Conservation (phyloP, 345 rosid genomes). For the Bruguiera gymnorhiza region DNA sequence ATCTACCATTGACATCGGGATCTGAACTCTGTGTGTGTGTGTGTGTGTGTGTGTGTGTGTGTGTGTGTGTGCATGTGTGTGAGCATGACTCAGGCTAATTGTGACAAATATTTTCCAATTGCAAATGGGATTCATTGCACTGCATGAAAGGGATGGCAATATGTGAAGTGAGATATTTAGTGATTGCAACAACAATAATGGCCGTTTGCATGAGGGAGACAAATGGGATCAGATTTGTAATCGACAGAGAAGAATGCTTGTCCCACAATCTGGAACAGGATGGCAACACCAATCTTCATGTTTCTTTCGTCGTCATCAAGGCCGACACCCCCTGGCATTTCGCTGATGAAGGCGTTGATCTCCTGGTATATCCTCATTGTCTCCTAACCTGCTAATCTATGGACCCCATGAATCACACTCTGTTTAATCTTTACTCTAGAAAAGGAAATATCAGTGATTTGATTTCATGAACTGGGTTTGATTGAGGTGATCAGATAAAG, state of each 20-base stretch:
- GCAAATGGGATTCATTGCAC: too few relatives aligned
- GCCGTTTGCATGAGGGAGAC: not conserved
- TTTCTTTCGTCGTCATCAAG: conserved; percentile 24
- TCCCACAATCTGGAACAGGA: conserved; percentile 17
- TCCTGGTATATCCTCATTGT: conserved; percentile 8
- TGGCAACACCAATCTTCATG: conserved; percentile 17
- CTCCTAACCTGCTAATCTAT: not conserved
- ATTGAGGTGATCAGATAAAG: conserved; percentile 12
- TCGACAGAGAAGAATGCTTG: conserved; percentile 24
- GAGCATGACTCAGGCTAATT: too few relatives aligned
- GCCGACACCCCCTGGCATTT: conserved; percentile 11
- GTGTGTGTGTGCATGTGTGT: too few relatives aligned
- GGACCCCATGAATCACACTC: too few relatives aligned
- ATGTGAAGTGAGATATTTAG: not conserved
- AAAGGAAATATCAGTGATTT: too few relatives aligned
- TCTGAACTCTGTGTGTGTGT: too few relatives aligned
- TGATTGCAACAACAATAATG: not conserved
- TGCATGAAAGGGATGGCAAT: conserved; percentile 6
- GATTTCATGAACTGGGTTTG: too few relatives aligned
- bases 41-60: too few relatives aligned
- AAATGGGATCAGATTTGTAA: conserved; percentile 18
- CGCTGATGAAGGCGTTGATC: conserved; percentile 18
- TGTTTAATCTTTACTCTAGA: too few relatives aligned
- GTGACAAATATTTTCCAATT: too few relatives aligned
- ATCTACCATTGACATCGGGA: too few relatives aligned